Conservation (phyloP, 2,329 filamentous ascomycete genomes). For the Rutstroemia sp. region DNA sequence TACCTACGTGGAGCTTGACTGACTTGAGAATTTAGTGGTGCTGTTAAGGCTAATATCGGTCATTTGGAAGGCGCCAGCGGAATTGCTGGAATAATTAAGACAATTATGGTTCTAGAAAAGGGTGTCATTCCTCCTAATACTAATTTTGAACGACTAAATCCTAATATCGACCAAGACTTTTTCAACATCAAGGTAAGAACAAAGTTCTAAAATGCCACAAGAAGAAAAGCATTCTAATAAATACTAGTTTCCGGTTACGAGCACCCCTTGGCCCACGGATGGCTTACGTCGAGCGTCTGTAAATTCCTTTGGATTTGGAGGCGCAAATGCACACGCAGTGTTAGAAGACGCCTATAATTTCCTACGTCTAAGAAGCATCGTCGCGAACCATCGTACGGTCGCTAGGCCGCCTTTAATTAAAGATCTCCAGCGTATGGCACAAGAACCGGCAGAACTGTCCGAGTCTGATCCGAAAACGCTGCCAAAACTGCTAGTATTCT, state of each 20-base stretch:
- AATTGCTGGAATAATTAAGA: slow-evolving; percentile 26
- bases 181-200: background rate
- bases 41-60: slow-evolving; percentile 23
- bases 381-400: background rate
- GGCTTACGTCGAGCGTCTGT: slow-evolving; percentile 13
- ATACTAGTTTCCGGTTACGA: background rate
- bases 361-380: background rate
- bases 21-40: slow-evolving; percentile 12
- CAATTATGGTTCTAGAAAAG: slow-evolving; percentile 22
- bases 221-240: slow-evolving; percentile 17
- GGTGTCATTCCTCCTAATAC: slow-evolving; percentile 25
- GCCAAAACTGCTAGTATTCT: background rate
- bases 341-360: slow-evolving; percentile 1
- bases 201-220: background rate
- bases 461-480: background rate
- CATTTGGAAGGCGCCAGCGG: slow-evolving; percentile 25
- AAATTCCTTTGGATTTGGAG: slow-evolving; percentile 36
- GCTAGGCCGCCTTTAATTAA: background rate
- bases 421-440: background rate
- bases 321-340: slow-evolving; percentile 29
- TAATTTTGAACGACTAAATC: slow-evolving; percentile 31
- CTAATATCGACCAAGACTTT: slow-evolving; percentile 20
- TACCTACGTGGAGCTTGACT: background rate
- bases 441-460: background rate
- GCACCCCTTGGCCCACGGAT: background rate